Evolutionary conservation across 2,329 filamentous ascomycete genomes (phyloP), one percentile per base, ranked within the genome.

Genomic region (Neonectria sp.): DNA sequence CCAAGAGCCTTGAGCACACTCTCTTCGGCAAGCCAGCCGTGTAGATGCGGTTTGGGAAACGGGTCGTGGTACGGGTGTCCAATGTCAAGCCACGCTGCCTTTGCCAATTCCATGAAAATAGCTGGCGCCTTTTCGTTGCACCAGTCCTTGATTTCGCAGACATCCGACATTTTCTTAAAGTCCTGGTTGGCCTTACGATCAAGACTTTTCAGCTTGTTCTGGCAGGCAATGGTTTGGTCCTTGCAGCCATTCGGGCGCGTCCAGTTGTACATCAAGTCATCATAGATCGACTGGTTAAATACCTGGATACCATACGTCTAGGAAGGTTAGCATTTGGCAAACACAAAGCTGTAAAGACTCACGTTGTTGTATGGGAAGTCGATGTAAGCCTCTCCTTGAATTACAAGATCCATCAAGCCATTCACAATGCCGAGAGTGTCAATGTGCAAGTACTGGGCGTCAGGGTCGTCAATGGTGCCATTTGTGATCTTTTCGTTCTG

Each of bases 391-490:
- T 87, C 85, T 17, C 83, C 83, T 77, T 93, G 90, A 1, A 90
- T 82, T 5, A 89, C 75, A 62, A 87, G 83, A 75, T 94, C 92
- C 25, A 94, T 82, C 67, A 90, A 87, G 13, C 91, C 92, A 78
- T 94, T 93, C 66, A 93, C 83, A 67, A 94, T 91, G 37, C 91
- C 91, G 0, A 94, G 80, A 0, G 91, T 89, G 21, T 84, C 83
- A 8, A 94, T 82, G 4, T 87, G 78, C 3, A 89, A 67, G 2
- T 83, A 79, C 4, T 89, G 86, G 61, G 85, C 87, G 12, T 79
- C 74, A 33, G 87, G 84, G 35, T 73, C 73, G 7, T 69, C 70
- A 25, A 77, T 71, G 2, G 71, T 76, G 13, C 78, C 77, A 46
- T 77, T 73, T 1, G 64, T 60, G 49, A 81, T 78, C 67, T 82